Evolutionary conservation across 768 basidiomycete genomes (phyloP), one percentile per base, ranked within the genome.

Genomic region (Termitomyces sp.): DNA sequence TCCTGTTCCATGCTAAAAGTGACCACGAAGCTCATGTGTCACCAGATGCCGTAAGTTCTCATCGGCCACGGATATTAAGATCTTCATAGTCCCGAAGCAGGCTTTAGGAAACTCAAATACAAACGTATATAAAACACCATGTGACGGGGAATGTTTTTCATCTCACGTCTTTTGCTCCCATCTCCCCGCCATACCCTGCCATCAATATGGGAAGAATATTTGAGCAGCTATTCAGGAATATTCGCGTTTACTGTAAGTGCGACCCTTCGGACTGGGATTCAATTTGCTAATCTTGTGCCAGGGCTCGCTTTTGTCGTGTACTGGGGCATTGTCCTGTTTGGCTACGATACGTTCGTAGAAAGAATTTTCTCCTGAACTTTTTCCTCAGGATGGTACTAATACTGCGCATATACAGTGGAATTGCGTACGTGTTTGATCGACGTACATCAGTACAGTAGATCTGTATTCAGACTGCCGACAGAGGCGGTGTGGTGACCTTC

Each of bases 251-350:
- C 48, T 64, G 62, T 63, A 31, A 41, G 63, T 33, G 31, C 31
- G 9, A 23, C 38, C 21, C 40, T 3, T 4, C 28, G 19, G 17
- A n/a, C 30, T 21, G 6, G 23, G 50, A 8, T 8, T 9, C 33
- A 9, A 31, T 12, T 1, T 44, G 10, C 2, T 40, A 0, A 43
- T 5, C 3, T 57, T 35, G 47, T 12, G 15, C 3, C 14, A 66
- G 65, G 65, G 64, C 58, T 66, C 30, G 65, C 65, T 15, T 66
- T 65, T 33, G 55, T 66, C 43, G 65, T 61, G 23, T 66, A 65
- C 33, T 66, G 65, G 64, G 65, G 65, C 3, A 66, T 65, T 5
- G 59, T 63, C 14, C 55, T 66, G 3, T 66, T 65, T 44, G 65
- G 65, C 49, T 66, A 66, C 51, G 65, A 66, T 55, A 66, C 64